Evolutionary conservation across 768 basidiomycete species (phyloP), one percentile per base, ranked within the genome.

Genomic region (Boletus subparvulus): DNA sequence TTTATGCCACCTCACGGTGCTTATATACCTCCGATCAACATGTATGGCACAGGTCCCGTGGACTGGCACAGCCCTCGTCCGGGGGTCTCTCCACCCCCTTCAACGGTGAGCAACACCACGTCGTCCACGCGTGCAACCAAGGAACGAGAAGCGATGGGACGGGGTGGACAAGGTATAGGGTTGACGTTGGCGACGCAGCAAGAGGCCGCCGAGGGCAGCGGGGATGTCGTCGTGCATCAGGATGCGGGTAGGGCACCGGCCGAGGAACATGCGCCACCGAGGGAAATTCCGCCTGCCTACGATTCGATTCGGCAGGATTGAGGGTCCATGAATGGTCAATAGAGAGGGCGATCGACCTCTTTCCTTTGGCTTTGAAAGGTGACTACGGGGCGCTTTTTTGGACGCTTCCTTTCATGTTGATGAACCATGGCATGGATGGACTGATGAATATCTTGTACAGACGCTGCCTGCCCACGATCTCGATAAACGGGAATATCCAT

Each of bases 201-300:
- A 35, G 67, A 68, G 52, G 46, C 17, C 9, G 40, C 54, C 19
- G 67, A 68, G 47, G 65, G 61, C 35, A 59, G 58, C 24, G 55
- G 50, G 13, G 66, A 61, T 17, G 65, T 70, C 0, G 65, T 70
- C 11, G 69, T 70, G 3, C 69, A 70, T 46, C 61, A 61, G 28
- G 69, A 70, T 40, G 69, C 59, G 0, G 69, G 69, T 6, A 41
- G 66, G 43, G 69, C 68, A 0, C 65, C 65, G 5, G 42, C 36
- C 52, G 65, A 61, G 8, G 62, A 64, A 33, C 60, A 50, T 19
- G 24, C 19, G 3, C 50, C 58, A 14, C 69, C 64, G 4, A 64
- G 57, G 26, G 69, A 70, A 53, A 68, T 70, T 19, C 69, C 69
- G 0, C 69, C 69, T 12, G 28, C 69, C 2, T 70, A 70, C 47